Conservation (phyloP, 1,284 basidiomycete species). For the Cyathus olla region DNA sequence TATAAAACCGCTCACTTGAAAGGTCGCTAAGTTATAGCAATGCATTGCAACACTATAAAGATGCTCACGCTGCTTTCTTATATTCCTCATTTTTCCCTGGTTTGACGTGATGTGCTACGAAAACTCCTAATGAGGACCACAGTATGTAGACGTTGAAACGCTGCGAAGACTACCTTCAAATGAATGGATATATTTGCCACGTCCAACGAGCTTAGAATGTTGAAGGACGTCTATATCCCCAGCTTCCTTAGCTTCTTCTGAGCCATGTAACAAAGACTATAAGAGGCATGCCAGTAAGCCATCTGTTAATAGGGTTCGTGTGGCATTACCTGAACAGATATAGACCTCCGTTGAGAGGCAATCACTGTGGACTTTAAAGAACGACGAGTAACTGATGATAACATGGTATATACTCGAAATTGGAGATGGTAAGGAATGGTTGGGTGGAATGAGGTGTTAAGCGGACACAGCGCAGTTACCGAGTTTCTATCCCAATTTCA, state of each 20-base stretch:
- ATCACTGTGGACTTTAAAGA: not conserved
- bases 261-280: conserved; percentile 77
- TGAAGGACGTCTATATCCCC: conserved; percentile 83
- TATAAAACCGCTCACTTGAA: conserved; percentile 83
- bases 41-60: conserved; percentile 7
- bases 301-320: not conserved
- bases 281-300: conserved; percentile 8
- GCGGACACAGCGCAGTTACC: not conserved
- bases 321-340: conserved; percentile 70
- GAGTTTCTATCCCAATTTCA: no score
- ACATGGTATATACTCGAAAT: conserved; percentile 21
- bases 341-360: conserved; percentile 50
- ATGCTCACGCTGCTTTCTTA: conserved; percentile 86
- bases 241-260: conserved; percentile 85
- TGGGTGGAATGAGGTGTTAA: not conserved
- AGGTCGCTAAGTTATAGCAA: not conserved
- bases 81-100: conserved; percentile 86
- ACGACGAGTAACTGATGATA: conserved; percentile 30
- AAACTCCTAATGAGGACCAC: not conserved
- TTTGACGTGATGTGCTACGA: conserved; percentile 83
- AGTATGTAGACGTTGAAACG: conserved; percentile 7
- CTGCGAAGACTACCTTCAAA: conserved; percentile 77
- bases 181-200: conserved; percentile 90
- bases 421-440: conserved; percentile 7
- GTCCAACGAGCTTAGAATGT: conserved; percentile 86